Evolutionary conservation across 306 rosid species (phyloP).

Genomic region (Castanea sativa): DNA sequence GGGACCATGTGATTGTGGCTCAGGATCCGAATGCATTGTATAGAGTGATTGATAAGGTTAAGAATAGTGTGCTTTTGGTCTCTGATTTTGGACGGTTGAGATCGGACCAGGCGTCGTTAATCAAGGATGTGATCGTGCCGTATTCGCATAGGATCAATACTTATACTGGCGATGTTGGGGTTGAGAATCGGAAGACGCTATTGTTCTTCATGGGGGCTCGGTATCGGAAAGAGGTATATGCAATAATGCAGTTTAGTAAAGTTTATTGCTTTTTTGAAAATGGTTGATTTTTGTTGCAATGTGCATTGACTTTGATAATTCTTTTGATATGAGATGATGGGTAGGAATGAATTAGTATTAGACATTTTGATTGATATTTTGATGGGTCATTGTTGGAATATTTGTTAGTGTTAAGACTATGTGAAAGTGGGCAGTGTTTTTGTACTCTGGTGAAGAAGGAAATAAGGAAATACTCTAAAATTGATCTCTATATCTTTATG

Average conservation of each 20-base stretch:
- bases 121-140: constrained; percentile 83
- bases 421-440: too few relatives aligned
- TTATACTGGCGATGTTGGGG: constrained; percentile 48
- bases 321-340: too few relatives aligned
- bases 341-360: too few relatives aligned
- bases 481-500: too few relatives aligned
- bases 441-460: too few relatives aligned
- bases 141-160: constrained; percentile 74
- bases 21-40: constrained; percentile 90
- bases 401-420: too few relatives aligned
- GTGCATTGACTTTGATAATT: too few relatives aligned
- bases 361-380: too few relatives aligned
- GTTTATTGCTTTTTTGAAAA: too few relatives aligned
- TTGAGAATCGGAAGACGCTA: constrained; percentile 58
- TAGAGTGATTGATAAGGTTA: constrained; percentile 57
- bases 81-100: constrained; percentile 84
- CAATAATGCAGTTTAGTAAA: not conserved
- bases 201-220: constrained; percentile 96
- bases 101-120: constrained; percentile 77
- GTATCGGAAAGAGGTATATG: constrained; percentile 81
- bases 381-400: too few relatives aligned
- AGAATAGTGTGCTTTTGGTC: constrained; percentile 61
- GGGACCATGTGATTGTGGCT: constrained; percentile 88
- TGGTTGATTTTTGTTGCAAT: too few relatives aligned
- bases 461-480: too few relatives aligned